Percentiles rank a stretch among this genome's conserved stretches.
These are phyloP conservation scores for Trypanosoma vivax DNA, from an alignment of 208 protist species.

Conservation along the genomic window DNA sequence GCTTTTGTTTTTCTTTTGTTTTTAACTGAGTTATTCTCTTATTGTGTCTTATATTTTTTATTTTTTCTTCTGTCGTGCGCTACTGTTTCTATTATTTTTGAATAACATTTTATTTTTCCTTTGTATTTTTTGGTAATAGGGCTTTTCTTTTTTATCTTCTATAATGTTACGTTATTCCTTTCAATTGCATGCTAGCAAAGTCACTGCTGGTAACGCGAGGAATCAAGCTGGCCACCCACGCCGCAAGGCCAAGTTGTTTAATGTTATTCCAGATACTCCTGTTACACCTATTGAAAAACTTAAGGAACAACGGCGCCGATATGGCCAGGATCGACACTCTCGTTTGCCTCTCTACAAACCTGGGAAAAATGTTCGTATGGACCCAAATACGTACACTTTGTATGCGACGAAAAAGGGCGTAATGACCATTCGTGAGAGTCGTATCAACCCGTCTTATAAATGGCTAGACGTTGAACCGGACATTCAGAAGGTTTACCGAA, in stretches of 20 bases:
- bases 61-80: neutral
- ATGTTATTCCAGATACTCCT: slow-evolving; percentile 68
- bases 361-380: slow-evolving; percentile 72
- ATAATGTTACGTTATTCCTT: slow-evolving; percentile 43
- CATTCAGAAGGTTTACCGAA: slow-evolving; percentile 76
- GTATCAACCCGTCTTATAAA: slow-evolving; percentile 66
- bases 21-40: slow-evolving; percentile 5
- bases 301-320: slow-evolving; percentile 74
- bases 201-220: slow-evolving; percentile 72
- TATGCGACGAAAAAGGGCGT: slow-evolving; percentile 78
- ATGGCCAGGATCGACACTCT: slow-evolving; percentile 71
- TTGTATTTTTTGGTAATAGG: slow-evolving; percentile 4
- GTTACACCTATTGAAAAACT: slow-evolving; percentile 70
- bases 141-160: neutral
- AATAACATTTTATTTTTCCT: neutral
- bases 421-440: slow-evolving; percentile 59
- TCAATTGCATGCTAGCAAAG: slow-evolving; percentile 48
- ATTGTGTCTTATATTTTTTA: slow-evolving; percentile 9
- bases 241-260: slow-evolving; percentile 59
- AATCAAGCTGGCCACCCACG: slow-evolving; percentile 69
- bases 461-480: slow-evolving; percentile 84
- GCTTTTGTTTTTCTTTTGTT: slow-evolving; percentile 1
- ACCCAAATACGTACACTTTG: slow-evolving; percentile 74
- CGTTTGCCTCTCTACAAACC: slow-evolving; percentile 66
- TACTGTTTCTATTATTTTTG: too few species aligned